Conservation (phyloP, 1,284 basidiomycete species). For the Malassezia sympodialis region DNA sequence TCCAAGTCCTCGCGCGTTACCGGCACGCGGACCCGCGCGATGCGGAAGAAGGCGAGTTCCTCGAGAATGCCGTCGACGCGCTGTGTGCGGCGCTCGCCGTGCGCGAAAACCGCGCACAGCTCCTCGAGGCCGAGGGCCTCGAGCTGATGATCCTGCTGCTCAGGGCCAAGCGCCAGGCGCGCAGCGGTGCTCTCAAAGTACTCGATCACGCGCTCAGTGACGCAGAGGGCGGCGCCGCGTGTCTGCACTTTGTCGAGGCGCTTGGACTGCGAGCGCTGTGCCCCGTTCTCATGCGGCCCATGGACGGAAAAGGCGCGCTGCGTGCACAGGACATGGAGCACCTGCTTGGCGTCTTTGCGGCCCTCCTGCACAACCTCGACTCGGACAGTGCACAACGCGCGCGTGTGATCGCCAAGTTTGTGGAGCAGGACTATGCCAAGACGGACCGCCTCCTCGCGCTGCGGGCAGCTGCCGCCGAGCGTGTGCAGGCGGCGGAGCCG, state of each 20-base stretch:
- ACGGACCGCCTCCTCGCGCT: constrained; percentile 82
- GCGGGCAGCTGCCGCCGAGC: constrained; percentile 59
- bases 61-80: constrained; percentile 88
- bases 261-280: constrained; percentile 81
- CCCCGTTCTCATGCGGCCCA: constrained; percentile 69
- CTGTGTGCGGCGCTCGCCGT: constrained; percentile 64
- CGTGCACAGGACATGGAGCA: constrained; percentile 65
- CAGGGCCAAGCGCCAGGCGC: constrained; percentile 66
- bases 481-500: constrained; percentile 57
- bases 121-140: constrained; percentile 80
- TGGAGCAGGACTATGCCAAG: constrained; percentile 81
- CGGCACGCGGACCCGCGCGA: constrained; percentile 69
- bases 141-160: constrained; percentile 95
- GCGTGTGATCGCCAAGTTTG: constrained; percentile 82
- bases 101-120: constrained; percentile 67
- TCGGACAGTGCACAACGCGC: constrained; percentile 73
- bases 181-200: constrained; percentile 56
- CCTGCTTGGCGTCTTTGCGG: constrained; percentile 74
- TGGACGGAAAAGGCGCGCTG: neutral
- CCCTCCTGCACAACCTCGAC: constrained; percentile 74
- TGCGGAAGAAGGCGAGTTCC: constrained; percentile 85
- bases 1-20: constrained; percentile 67
- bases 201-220: constrained; percentile 84
- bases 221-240: constrained; percentile 58
- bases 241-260: constrained; percentile 75